Base-by-base conservation (phyloP, 768 basidiomycete genomes). In the Tylopilus vinaceipallidus region DNA sequence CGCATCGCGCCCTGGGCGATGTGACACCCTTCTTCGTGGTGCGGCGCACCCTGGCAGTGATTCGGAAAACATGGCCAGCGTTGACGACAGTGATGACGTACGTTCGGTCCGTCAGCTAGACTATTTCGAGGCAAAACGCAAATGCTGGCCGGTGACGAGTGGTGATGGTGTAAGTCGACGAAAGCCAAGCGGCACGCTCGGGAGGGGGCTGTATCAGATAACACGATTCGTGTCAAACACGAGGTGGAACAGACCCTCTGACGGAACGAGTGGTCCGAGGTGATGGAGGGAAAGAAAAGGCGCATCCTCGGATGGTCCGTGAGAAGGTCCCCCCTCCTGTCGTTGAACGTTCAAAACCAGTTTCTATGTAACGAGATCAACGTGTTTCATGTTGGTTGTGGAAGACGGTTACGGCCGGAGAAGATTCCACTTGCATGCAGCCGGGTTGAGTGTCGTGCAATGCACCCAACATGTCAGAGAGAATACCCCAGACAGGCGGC, bases 61-160 rank as follows among this genome's bases (percentile, higher is more conserved):
- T 37, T 38, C n/a, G n/a, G 27, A 29, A 29, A 29, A 39, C 50
- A 50, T 40, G 34, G 52, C 35, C 47, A 50, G 30, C 41, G 10
- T 50, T 47, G 47, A 49, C 46, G 53, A 54, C 36, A 61, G 55
- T 27, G n/a, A 50, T 68, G 68, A 68, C 68, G 62, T 66, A 68
- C 66, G 46, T 23, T 34, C 23, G 34, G 49, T 42, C 48, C 47
- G 47, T 41, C 32, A 29, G 12, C 16, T 37, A 44, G 44, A 52
- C 49, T 56, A 55, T 55, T 52, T 57, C 53, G 35, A 64, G 50
- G 59, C 30, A 59, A 68, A 60, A 66, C 47, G 47, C 48, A 54
- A 67, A 45, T 50, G 46, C 45, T 51, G 20, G 42, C 54, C 42
- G 47, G 42, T 37, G 38, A 35, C 33, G 24, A 41, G n/a, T n/a